These are phyloP conservation scores for Penicillium cataractarum DNA, from an alignment of 495 filamentous ascomycete genomes.

Conservation along the genomic window DNA sequence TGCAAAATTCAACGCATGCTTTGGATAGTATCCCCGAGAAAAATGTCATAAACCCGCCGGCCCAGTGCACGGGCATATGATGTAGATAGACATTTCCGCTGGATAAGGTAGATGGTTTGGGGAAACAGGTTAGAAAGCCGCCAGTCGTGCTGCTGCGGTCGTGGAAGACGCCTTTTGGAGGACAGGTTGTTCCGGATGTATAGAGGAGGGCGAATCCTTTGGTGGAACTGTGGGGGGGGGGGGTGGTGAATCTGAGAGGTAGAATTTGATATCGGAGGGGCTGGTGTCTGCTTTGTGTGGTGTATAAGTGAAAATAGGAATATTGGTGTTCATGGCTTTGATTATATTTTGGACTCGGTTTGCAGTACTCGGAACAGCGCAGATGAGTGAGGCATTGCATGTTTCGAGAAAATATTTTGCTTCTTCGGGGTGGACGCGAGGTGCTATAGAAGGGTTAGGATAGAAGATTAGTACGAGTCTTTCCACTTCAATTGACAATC, in stretches of 20 bases:
- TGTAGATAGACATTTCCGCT: not conserved
- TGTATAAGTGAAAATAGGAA: not conserved
- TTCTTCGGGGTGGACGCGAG: not conserved
- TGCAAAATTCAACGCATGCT: not conserved
- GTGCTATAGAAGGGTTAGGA: not conserved
- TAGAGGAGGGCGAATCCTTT: conserved; percentile 2
- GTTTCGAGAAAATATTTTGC: conserved; percentile 1
- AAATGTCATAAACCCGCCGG: not conserved
- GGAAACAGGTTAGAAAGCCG: not conserved
- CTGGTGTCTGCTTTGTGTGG: not conserved
- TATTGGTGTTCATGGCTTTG: not conserved
- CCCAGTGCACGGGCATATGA: conserved; percentile 2
- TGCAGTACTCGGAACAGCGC: not conserved
- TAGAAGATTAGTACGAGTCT: not conserved
- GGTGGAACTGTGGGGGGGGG: not conserved
- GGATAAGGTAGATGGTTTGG: not conserved
- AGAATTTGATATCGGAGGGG: not conserved
- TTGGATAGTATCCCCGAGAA: not conserved
- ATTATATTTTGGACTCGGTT: not conserved
- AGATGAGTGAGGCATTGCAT: conserved; percentile 1
- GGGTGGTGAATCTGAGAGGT: not conserved
- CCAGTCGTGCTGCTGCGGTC: not conserved
- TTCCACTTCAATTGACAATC: not conserved
- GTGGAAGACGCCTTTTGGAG: conserved; percentile 3
- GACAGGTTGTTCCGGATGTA: conserved; percentile 2